These are phyloP conservation scores for Corylus heterophylla DNA, from an alignment of 306 rosid genomes.

Conservation along the genomic window DNA sequence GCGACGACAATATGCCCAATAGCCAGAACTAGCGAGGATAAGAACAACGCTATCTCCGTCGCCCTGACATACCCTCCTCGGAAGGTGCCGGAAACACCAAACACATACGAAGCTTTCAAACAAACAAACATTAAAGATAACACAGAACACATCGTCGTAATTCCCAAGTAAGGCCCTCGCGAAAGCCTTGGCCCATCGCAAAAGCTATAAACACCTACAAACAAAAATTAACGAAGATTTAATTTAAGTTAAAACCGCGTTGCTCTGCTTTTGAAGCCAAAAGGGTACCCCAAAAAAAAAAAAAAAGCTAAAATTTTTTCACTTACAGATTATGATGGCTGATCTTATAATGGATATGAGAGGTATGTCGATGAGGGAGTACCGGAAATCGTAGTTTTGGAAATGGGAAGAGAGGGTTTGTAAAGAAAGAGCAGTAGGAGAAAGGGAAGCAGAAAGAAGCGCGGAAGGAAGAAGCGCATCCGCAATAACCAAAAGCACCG, in stretches of 20 bases:
- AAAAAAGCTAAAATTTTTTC: background rate
- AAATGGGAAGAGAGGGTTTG: slow-evolving; percentile 62
- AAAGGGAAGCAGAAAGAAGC: slow-evolving; percentile 60
- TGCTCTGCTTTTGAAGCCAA: background rate
- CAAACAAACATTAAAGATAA: slow-evolving; percentile 76
- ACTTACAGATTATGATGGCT: slow-evolving; percentile 84
- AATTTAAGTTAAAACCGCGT: background rate
- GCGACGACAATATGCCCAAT: slow-evolving; percentile 85
- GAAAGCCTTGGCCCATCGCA: slow-evolving; percentile 90
- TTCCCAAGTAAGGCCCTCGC: slow-evolving; percentile 81
- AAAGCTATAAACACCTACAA: slow-evolving; percentile 77
- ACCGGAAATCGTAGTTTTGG: slow-evolving; percentile 71
- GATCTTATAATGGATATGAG: slow-evolving; percentile 72
- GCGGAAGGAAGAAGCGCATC: slow-evolving; percentile 82
- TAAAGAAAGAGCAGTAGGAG: slow-evolving; percentile 46
- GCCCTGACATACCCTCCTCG: slow-evolving; percentile 44
- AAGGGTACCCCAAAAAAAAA: slow-evolving; percentile 23
- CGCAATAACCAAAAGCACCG: slow-evolving; percentile 68
- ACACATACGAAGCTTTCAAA: slow-evolving; percentile 69
- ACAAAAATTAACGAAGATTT: background rate
- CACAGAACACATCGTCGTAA: slow-evolving; percentile 69
- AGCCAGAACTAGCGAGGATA: slow-evolving; percentile 72
- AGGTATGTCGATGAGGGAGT: slow-evolving; percentile 91
- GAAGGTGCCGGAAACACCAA: slow-evolving; percentile 30
- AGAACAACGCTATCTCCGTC: slow-evolving; percentile 63